Base-by-base conservation (phyloP, 371 early-diverging fungal genomes). In the Fennellomyces sp. region DNA sequence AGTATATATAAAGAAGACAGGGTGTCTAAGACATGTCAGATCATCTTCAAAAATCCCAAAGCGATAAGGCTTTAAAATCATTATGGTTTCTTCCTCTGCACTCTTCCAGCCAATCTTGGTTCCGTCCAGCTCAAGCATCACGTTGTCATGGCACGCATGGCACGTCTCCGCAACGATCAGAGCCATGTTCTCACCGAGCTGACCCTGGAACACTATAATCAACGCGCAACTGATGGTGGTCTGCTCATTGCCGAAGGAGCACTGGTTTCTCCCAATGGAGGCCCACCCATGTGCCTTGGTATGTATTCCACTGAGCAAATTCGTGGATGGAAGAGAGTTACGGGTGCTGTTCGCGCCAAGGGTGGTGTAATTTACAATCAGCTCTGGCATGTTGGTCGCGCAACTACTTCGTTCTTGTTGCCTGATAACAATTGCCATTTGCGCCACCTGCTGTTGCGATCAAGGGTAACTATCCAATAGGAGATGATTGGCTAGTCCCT, bases 191-290 rank as follows among this genome's bases (percentile, higher is more conserved):
- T 42, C 19, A 78, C 85, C 0, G 69, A 70, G 55, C 57, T 83
- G 19, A 61, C 70, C 52, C 72, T 64, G 8, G 75, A 80, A 50
- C 82, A 87, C 58, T 89, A 87, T 55, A 65, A 38, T 5, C 87
- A 89, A 66, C 75, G 90, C 41, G 78, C 85, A 1, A 70, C 74
- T 15, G 13, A 25, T 11, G 85, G 84, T 30, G 86, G 85, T 23
- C 62, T 89, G 6, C 51, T 86, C 29, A 75, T 89, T 27, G 69
- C 82, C 15, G 89, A 87, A 66, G 89, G 75, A 3, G 80, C 83
- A 2, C 55, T 76, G 15, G 73, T 81, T 49, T 52, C 64, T 31
- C 75, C 74, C 25, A 61, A 60, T 15, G 81, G 78, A 11, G 72
- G 73, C 29, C 62, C 65, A 11, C 68, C 63, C 50, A 60, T 58